Percentiles rank a stretch among this genome's conserved stretches.
These are phyloP conservation scores for Paramecium pentaurelia DNA, from an alignment of 73 alveolate species.

Conservation along the genomic window DNA sequence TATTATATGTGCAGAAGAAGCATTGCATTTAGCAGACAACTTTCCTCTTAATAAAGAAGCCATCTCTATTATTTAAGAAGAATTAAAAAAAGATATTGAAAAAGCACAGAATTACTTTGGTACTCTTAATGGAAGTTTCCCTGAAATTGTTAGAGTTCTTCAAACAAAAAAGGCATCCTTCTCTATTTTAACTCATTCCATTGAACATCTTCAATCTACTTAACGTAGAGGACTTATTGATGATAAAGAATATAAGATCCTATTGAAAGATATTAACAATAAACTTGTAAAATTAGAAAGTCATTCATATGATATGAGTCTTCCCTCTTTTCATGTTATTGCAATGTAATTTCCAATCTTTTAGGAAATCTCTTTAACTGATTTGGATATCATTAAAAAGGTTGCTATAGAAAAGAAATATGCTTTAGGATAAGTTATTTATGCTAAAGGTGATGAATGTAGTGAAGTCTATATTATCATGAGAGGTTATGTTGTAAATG, in stretches of 20 bases:
- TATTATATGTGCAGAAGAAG: conserved; percentile 42
- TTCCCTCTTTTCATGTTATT: conserved; percentile 27
- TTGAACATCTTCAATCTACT: background rate
- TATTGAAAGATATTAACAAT: conserved; percentile 25
- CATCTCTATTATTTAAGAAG: conserved; percentile 29
- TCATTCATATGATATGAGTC: background rate
- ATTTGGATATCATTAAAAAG: background rate
- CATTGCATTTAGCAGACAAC: background rate
- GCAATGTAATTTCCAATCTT: conserved; percentile 58
- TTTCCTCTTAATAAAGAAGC: conserved; percentile 49
- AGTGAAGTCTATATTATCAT: conserved; percentile 3
- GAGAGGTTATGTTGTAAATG: conserved; percentile 55
- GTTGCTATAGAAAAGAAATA: background rate
- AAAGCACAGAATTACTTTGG: conserved; percentile 51
- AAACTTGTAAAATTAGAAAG: conserved; percentile 44
- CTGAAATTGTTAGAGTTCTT: conserved; percentile 64
- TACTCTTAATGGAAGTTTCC: conserved; percentile 50
- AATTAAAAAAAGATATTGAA: conserved; percentile 15
- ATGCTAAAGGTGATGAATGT: conserved; percentile 37
- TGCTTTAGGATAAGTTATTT: background rate
- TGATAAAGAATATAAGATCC: conserved; percentile 30
- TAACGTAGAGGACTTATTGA: conserved; percentile 34
- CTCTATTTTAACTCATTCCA: conserved; percentile 45
- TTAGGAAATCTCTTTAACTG: background rate
- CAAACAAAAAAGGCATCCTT: conserved; percentile 65